Percentiles rank a stretch among this genome's conserved stretches.
Conservation (phyloP, 495 filamentous ascomycete species). For the Parathielavia appendiculata region DNA sequence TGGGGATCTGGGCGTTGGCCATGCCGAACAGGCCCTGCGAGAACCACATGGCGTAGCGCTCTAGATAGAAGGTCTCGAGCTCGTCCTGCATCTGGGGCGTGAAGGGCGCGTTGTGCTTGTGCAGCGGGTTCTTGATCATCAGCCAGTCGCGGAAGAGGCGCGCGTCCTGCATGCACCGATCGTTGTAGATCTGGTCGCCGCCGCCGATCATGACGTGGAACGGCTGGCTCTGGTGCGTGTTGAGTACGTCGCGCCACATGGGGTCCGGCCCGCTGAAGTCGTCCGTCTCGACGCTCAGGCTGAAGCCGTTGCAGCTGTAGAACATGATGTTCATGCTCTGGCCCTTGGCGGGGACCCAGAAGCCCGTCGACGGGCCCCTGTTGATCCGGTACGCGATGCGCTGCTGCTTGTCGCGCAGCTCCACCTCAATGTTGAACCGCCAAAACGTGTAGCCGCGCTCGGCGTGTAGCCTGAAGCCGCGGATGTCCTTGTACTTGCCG, state of each 20-base stretch:
- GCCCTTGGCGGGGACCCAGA: slow-evolving; percentile 86
- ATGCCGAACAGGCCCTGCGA: slow-evolving; percentile 90
- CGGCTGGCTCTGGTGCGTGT: slow-evolving; percentile 83
- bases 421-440: slow-evolving; percentile 91
- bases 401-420: slow-evolving; percentile 67
- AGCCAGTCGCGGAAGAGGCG: slow-evolving; percentile 75
- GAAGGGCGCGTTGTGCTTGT: slow-evolving; percentile 71
- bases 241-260: slow-evolving; percentile 92
- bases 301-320: slow-evolving; percentile 95
- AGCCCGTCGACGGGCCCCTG: slow-evolving; percentile 76
- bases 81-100: slow-evolving; percentile 74
- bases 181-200: slow-evolving; percentile 96
- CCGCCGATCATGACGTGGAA: slow-evolving; percentile 99
- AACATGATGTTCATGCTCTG: slow-evolving; percentile 99
- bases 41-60: slow-evolving; percentile 86
- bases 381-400: slow-evolving; percentile 96
- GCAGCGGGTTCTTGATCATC: slow-evolving; percentile 67
- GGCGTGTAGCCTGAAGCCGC: slow-evolving; percentile 74
- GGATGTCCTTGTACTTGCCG: slow-evolving; percentile 71
- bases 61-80: slow-evolving; percentile 78
- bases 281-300: slow-evolving; percentile 67
- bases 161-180: slow-evolving; percentile 69
- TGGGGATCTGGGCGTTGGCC: slow-evolving; percentile 90
- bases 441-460: slow-evolving; percentile 92
- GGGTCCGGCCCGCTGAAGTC: slow-evolving; percentile 88